Base-by-base conservation (phyloP, 495 filamentous ascomycete species). In the Neurospora sp. region DNA sequence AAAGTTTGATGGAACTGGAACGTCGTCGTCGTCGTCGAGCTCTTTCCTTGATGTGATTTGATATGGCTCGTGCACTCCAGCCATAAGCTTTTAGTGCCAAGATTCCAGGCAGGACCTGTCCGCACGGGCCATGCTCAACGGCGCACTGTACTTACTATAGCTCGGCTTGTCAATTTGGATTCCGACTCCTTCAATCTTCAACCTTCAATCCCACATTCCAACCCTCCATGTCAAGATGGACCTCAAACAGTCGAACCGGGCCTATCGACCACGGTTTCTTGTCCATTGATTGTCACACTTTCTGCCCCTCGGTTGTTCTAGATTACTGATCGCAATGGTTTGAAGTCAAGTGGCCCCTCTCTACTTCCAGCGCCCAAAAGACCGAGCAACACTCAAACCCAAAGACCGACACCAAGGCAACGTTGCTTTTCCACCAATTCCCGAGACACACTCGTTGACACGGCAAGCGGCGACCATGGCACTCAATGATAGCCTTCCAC, bases 371-470 rank as follows among this genome's bases (percentile, higher is more conserved):
- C 42, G 11, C 69, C 42, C 53, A 61, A 35, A 35, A 35, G 53
- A 61, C 53, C 53, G 53, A 35, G 27, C 53, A 61, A 61, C 11
- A 59, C 11, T 31, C 48, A 31, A 59, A 27, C 46, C 46, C 44
- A 48, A 11, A 48, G 46, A 48, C n/a, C 73, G 41, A 70, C 20
- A 72, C 68, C 72, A 75, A 76, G 71, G 76, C 76, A 78, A 78
- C 76, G 76, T 78, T 78, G 76, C 76, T 40, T 76, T 69, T 69
- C 46, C 71, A 27, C 71, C 46, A 61, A 18, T 4, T 61, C 14
- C 53, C 27, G 53, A 61, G 53, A 61, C 27, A 61, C 27, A 18
- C 7, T 61, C 53, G 22, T 53, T 53, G 46, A 35, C 31, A 46
- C n/a, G 44, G 44, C 7, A 8, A 48, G 44, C 44, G 44, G 44